Base-by-base conservation (phyloP, 1,284 basidiomycete genomes). In the Ustilago crameri region DNA sequence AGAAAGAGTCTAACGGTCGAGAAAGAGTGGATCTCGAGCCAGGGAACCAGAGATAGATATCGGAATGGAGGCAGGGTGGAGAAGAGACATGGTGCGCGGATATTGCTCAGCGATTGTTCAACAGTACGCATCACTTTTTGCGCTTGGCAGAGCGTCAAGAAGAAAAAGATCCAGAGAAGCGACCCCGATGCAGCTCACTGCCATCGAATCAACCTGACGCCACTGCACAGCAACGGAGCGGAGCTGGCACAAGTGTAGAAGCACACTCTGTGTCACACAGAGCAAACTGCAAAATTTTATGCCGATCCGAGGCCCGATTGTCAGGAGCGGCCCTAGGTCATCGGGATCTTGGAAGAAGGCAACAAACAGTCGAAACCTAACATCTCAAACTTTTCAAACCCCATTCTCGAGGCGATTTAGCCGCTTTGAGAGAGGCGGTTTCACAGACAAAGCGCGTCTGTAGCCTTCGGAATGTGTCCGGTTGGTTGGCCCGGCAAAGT, bases 171-270 rank as follows among this genome's bases (percentile, higher is more conserved):
- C 38, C 23, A 27, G n/a, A 26, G 30, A 30, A 30, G 30, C 5
- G 30, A 30, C 30, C 30, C 30, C 30, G 30, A 30, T 30, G 30
- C 30, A 30, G 30, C 30, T 30, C 30, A 12, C 12, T 17, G 35
- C 9, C 35, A 37, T 30, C 30, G 7, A 30, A 5, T 30, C 30
- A 30, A 9, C 34, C 22, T 52, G 50, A 51, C 50, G 41, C 51
- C 51, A 52, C 51, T 44, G 34, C 51, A 20, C 37, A 50, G 45
- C 35, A n/a, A n/a, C n/a, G n/a, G n/a, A n/a, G n/a, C n/a, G n/a
- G n/a, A n/a, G n/a, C n/a, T n/a, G n/a, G n/a, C n/a, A n/a, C n/a
- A n/a, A n/a, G n/a, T n/a, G n/a, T n/a, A n/a, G n/a, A n/a, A n/a
- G n/a, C n/a, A n/a, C n/a, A 30, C 30, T 30, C 30, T 30, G 30